Percentiles rank a stretch among this genome's conserved stretches.
Conservation (phyloP, 148 eudicot genomes). For the Fagopyrum tataricum region DNA sequence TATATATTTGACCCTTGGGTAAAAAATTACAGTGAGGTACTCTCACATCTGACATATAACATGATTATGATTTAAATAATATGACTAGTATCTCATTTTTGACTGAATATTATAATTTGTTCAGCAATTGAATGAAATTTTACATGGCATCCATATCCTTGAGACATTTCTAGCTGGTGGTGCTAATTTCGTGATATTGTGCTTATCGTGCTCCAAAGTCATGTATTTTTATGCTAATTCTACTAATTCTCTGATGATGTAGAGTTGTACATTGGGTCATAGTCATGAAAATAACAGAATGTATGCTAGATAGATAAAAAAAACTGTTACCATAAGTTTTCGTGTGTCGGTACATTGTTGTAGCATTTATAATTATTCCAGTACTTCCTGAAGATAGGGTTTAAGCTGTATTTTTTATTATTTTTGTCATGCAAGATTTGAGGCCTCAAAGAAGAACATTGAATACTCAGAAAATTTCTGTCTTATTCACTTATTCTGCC, state of each 20-base stretch:
- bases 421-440: background rate
- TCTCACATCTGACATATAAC: background rate
- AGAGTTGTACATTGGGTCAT: background rate
- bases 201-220: background rate
- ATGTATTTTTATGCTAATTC: background rate
- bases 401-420: background rate
- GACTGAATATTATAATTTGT: background rate
- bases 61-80: background rate
- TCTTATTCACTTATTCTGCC: background rate
- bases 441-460: background rate
- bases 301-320: background rate
- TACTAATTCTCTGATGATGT: background rate
- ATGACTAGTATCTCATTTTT: background rate
- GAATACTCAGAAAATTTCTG: background rate
- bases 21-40: background rate
- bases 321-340: background rate
- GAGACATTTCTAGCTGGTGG: background rate
- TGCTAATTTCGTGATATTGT: background rate
- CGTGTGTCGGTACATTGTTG: background rate
- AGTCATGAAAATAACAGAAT: background rate
- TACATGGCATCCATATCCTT: background rate
- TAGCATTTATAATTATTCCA: too few species aligned
- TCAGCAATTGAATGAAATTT: background rate
- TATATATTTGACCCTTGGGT: background rate
- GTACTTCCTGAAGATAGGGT: background rate